Base-by-base conservation (phyloP, 148 eudicot genomes). In the Fagopyrum homotropicum region DNA sequence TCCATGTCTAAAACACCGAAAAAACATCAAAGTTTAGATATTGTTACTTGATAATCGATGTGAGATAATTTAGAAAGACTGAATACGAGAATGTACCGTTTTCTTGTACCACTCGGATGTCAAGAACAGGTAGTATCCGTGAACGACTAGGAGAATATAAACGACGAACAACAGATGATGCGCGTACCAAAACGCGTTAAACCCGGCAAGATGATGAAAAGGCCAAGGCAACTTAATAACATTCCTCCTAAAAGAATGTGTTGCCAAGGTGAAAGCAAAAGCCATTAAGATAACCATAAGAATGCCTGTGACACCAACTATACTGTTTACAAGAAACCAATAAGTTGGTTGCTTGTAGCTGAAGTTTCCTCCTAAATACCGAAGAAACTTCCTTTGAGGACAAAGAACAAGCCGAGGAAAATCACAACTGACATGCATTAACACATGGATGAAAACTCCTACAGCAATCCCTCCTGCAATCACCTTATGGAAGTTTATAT, bases 121-220 rank as follows among this genome's bases (percentile, higher is more conserved):
- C 78, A 96, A 83, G 78, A 84, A 77, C 46, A 92, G 61, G 88
- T 81, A 92, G 83, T 86, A 88, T 3, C 97, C 97, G 83, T 96
- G 99, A 77, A 89, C 44, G 75, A 85, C 46, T 76, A 96, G 79
- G 76, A 96, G 92, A 64, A 78, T 72, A 56, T 90, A 96, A 40
- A 87, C 93, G 45, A 96, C 50, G 17, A 80, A 83, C 29, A 92
- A 84, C 81, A 96, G 72, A 82, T 96, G 99, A 75, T 92, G 99
- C 0, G 98, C 89, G 76, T 92, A 92, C 98, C 98, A 96, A 51
- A 96, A 96, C 61, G 95, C 81, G 81, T 92, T 96, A 56, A 96
- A 96, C 61, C 99, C 99, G 4, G 98, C 98, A 81, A 96, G 77
- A 48, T 82, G 79, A 73, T 78, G 83, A 54, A 96, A 88, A 8